phyloP scores from a whole-genome alignment of 495 filamentous ascomycete genomes.

The Penicillium mononematosum region DNA sequence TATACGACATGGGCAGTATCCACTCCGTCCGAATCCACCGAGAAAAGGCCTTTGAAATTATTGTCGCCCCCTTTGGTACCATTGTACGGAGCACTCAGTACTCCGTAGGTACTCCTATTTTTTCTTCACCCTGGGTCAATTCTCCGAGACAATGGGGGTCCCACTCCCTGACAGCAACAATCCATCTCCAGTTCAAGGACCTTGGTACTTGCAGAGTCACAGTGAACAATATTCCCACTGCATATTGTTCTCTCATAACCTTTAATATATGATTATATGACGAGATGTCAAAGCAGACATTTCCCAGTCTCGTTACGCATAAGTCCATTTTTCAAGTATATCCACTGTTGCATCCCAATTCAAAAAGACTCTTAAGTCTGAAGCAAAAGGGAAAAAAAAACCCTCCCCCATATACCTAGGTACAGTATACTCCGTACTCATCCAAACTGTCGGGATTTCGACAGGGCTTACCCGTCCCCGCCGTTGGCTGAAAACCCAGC shows the following conservation, averaged over 20 bases:
- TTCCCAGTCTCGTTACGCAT: too few relatives aligned
- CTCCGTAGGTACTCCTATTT: not conserved
- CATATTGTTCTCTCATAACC: not conserved
- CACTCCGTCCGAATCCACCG: slow-evolving; percentile 3
- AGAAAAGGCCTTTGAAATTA: slow-evolving; percentile 11
- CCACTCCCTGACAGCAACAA: not conserved
- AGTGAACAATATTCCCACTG: not conserved
- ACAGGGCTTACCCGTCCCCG: slow-evolving; percentile 17
- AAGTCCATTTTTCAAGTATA: too few relatives aligned
- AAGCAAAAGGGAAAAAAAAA: not conserved
- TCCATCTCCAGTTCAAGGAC: not conserved
- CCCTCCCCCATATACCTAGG: not conserved
- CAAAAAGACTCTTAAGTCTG: too few relatives aligned
- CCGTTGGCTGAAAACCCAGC: slow-evolving; percentile 37
- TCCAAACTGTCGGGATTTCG: slow-evolving; percentile 35
- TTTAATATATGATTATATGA: not conserved
- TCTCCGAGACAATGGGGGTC: not conserved
- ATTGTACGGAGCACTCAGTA: too few relatives aligned
- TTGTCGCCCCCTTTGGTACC: not conserved
- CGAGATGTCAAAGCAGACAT: not conserved
- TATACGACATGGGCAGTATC: not conserved
- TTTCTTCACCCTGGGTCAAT: not conserved
- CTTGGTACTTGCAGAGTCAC: not conserved
- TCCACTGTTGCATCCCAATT: too few relatives aligned
- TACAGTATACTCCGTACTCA: not conserved